Base-by-base conservation (phyloP, 345 rosid genomes). In the Lepidium africanum region DNA sequence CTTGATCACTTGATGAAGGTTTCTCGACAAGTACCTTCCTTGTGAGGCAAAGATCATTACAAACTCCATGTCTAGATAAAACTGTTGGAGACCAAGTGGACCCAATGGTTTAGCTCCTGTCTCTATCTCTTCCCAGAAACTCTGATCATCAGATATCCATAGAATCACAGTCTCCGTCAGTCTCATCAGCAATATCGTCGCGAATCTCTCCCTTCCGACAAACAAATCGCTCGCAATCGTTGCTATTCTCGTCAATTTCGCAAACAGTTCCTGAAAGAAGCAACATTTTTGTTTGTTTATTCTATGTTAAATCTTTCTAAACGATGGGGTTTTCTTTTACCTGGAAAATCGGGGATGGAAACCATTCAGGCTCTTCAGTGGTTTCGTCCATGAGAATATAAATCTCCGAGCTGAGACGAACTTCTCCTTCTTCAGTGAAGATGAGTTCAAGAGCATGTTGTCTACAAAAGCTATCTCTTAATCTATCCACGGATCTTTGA, bases 391-490 rank as follows among this genome's bases (percentile, higher is more conserved):
- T 52, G 46, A 63, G 16, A 2, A 77, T 81, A 70, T 91, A 91
- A 27, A 83, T 78, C 46, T 72, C 59, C 6, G 90, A 77, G 67
- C 78, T 85, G 23, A 91, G 85, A 69, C 86, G 81, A 12, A 79
- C 83, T 25, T 91, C 91, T 23, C 93, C 97, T 35, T 93, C 96
- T 53, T 90, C 92, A 0, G 87, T 82, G 72, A 93, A 93, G 69
- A 90, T 87, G 58, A 90, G 89, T 13, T 93, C 91, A 59, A 93
- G 89, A 56, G 97, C 98, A 66, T 86, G 89, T 32, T 82, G 90
- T 80, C 97, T 88, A 70, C 98, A 93, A 72, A 88, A 90, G 80
- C 89, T 88, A 80, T 93, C 97, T 57, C 98, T 71, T 80, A 93
- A 55, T 7, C 85, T 78, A 71, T 93, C 98, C 27, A 88, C 94